These are phyloP conservation scores for Auriscalpium vulgare DNA, from an alignment of 768 basidiomycete species.

Conservation along the genomic window DNA sequence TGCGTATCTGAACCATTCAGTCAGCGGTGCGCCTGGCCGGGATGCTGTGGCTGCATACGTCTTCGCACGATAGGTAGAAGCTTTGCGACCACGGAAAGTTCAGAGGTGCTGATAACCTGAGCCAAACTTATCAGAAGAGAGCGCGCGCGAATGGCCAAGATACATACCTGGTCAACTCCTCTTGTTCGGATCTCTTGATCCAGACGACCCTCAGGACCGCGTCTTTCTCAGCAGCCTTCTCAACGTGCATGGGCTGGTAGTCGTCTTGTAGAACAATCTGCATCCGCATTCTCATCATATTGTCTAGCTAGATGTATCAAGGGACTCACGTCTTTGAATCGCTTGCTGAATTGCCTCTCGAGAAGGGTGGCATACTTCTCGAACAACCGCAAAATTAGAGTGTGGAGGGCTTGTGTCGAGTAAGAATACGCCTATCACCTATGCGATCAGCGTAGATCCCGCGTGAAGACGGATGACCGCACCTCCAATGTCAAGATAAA, in stretches of 20 bases:
- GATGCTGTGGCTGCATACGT: conserved; percentile 35
- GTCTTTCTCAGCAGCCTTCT: conserved; percentile 52
- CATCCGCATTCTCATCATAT: not conserved
- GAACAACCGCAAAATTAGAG: conserved; percentile 80
- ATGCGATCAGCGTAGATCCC: not conserved
- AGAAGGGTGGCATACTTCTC: conserved; percentile 83
- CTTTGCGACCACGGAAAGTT: conserved; percentile 91
- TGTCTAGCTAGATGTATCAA: not conserved
- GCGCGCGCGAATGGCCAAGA: not conserved
- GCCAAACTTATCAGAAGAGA: not conserved
- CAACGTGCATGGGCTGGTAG: conserved; percentile 77
- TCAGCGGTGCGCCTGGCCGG: not conserved
- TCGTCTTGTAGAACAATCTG: conserved; percentile 86
- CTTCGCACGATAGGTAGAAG: conserved; percentile 91
- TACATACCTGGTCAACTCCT: conserved; percentile 45
- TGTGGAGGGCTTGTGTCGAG: conserved; percentile 73
- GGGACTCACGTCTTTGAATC: conserved; percentile 66
- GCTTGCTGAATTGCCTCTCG: conserved; percentile 69
- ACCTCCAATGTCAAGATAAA: conserved; percentile 95
- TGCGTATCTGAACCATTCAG: conserved; percentile 51
- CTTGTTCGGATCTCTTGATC: conserved; percentile 62
- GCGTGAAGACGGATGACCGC: conserved; percentile 7
- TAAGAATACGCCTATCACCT: conserved; percentile 64
- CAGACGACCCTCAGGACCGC: conserved; percentile 77
- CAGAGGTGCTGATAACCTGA: conserved; percentile 57